phyloP scores from a whole-genome alignment of 257 asterid species.

The Mitragyna speciosa region DNA sequence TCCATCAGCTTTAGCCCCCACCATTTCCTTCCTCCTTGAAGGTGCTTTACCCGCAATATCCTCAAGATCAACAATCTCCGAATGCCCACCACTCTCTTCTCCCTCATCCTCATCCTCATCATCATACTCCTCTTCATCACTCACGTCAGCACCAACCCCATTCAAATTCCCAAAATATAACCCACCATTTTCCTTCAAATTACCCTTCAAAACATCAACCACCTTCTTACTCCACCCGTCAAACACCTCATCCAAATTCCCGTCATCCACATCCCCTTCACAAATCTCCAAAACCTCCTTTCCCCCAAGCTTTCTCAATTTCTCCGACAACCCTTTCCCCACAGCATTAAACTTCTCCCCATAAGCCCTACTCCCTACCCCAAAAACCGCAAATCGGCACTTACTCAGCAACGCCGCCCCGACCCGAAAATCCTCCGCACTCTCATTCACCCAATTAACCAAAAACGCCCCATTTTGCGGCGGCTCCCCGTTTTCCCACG shows the following conservation, averaged over 20 bases:
- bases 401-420: conserved; percentile 67
- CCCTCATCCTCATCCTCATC: conserved; percentile 38
- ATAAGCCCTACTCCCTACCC: conserved; percentile 82
- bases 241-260: conserved; percentile 65
- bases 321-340: conserved; percentile 51
- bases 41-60: conserved; percentile 94
- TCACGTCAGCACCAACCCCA: conserved; percentile 48
- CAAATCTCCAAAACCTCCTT: conserved; percentile 61
- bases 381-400: conserved; percentile 75
- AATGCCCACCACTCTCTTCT: conserved; percentile 40
- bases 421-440: conserved; percentile 91
- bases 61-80: conserved; percentile 82
- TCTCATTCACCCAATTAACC: conserved; percentile 83
- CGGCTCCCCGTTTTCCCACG: conserved; percentile 88
- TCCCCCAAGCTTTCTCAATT: conserved; percentile 72
- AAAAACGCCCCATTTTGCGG: conserved; percentile 72
- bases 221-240: conserved; percentile 66
- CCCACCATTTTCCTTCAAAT: conserved; percentile 31
- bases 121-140: conserved; percentile 42
- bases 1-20: conserved; percentile 52
- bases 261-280: conserved; percentile 83
- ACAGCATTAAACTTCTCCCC: conserved; percentile 68
- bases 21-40: conserved; percentile 54
- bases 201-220: conserved; percentile 54
- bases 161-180: conserved; percentile 21